Evolutionary conservation across 2,329 filamentous ascomycete species (phyloP), one percentile per base, ranked within the genome.

Genomic region (Fonsecaea pedrosoi): DNA sequence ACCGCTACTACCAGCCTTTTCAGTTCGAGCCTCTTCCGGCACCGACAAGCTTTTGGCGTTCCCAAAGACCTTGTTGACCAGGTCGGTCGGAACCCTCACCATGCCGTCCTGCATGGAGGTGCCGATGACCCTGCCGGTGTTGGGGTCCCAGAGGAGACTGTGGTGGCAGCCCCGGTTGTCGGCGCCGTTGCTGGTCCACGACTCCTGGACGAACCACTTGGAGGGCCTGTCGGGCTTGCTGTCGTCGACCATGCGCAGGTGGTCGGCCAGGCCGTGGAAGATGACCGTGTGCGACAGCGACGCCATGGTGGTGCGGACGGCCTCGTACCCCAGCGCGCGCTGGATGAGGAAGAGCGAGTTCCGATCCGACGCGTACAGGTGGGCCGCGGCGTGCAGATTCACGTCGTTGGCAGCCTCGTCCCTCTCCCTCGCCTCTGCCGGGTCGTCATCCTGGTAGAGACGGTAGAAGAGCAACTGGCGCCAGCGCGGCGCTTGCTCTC

Each of bases 361-460:
- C 30, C 82, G 81, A 70, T 87, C 86, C 38, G 82, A 84, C 0
- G 85, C 82, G 71, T 86, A 87, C 53, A 87, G 77, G 73, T 88
- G 86, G 2, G 84, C 85, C 70, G 83, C 85, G 0, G 84, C 82
- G 69, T 87, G 85, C 18, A 87, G 74, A 69, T 87, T 87, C 37
- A 84, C 80, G 58, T 74, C 78, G 67, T 74, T 77, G 4, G 58
- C 32, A 21, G 60, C 60, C 65, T 66, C 40, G 69, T 60, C 18
- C 67, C 61, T 32, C 70, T 54, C 50, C 13, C 13, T 67, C 30
- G 58, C 71, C 34, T 73, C 72, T 25, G 70, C 64, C 6, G 67
- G 32, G 69, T 76, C 73, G 10, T 79, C 76, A 66, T 80, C 74
- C 66, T 82, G 82, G 30, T 82, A 77, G 0, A 82, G 73, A 2